Conservation (phyloP, 225 moss, liverwort and hornwort genomes). For the Asterella californica region DNA sequence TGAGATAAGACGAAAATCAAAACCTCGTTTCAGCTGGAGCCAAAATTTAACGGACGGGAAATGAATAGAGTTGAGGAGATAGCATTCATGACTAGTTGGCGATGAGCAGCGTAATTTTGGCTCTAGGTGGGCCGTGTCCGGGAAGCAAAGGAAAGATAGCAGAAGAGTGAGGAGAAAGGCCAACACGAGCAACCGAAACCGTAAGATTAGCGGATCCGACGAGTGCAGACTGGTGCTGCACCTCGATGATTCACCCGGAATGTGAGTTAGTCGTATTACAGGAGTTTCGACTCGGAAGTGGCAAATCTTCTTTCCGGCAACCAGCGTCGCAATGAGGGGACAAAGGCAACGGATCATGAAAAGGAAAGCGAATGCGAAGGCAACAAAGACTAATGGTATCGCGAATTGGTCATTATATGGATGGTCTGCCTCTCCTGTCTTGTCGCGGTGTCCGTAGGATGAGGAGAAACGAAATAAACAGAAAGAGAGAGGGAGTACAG, state of each 20-base stretch:
- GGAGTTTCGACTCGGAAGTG: neutral
- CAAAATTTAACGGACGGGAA: neutral
- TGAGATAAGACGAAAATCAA: no score
- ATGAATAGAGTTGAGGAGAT: neutral
- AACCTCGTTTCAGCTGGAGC: no score
- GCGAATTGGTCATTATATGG: neutral
- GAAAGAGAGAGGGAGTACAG: neutral
- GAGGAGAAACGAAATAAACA: neutral
- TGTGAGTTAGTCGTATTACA: neutral
- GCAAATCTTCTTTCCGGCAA: neutral
- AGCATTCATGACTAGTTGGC: neutral
- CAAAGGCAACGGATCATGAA: neutral
- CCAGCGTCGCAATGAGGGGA: neutral
- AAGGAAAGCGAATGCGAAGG: neutral
- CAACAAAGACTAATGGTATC: no score
- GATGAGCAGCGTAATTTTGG: neutral
- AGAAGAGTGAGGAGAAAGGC: constrained; percentile 1
- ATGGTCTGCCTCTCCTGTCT: neutral
- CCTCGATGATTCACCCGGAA: neutral
- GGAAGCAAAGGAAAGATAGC: constrained; percentile 7
- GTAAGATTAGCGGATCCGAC: neutral
- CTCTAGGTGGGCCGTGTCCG: neutral
- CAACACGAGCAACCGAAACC: neutral
- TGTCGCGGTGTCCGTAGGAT: neutral
- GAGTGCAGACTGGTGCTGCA: neutral